Evolutionary conservation across 176 grass and related monocot species (phyloP).

Genomic region (Aegilops longissima): DNA sequence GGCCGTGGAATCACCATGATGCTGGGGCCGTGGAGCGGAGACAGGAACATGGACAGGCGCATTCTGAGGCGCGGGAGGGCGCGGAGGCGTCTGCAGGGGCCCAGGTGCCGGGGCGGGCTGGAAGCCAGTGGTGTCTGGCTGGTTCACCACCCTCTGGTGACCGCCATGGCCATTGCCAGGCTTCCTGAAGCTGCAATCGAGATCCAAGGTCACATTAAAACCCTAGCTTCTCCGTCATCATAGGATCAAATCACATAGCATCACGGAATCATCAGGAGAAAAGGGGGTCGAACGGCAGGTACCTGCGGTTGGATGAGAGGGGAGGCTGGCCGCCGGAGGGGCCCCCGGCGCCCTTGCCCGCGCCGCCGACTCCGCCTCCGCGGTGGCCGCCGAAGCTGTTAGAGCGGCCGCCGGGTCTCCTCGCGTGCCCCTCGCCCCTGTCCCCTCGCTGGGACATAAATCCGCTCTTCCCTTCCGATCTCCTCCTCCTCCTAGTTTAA

Average conservation of each 20-base stretch:
- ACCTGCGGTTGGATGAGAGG: constrained; percentile 71
- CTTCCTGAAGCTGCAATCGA: constrained; percentile 75
- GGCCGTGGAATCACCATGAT: constrained; percentile 24
- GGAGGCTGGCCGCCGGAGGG: constrained; percentile 43
- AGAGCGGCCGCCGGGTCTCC: constrained; percentile 72
- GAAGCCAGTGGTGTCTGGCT: constrained; percentile 46
- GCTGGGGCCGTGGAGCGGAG: constrained; percentile 28
- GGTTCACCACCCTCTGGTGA: constrained; percentile 63
- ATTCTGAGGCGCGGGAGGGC: constrained; percentile 53
- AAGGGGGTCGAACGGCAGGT: background rate
- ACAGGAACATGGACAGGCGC: constrained; percentile 17
- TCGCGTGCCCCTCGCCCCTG: constrained; percentile 71
- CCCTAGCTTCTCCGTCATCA: constrained; percentile 3
- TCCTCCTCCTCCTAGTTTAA: constrained; percentile 35
- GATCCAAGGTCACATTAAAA: constrained; percentile 46
- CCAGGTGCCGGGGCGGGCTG: constrained; percentile 49
- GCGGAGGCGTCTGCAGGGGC: constrained; percentile 32
- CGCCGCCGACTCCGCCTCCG: constrained; percentile 61
- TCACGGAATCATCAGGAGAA: background rate
- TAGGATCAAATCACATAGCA: constrained; percentile 25
- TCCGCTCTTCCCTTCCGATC: constrained; percentile 40
- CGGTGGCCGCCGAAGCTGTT: constrained; percentile 65
- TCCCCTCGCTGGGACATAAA: constrained; percentile 92
- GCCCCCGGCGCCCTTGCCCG: constrained; percentile 37
- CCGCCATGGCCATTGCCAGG: constrained; percentile 56